Evolutionary conservation across 768 basidiomycete species (phyloP), one percentile per base, ranked within the genome.

Genomic region (Postia placenta): DNA sequence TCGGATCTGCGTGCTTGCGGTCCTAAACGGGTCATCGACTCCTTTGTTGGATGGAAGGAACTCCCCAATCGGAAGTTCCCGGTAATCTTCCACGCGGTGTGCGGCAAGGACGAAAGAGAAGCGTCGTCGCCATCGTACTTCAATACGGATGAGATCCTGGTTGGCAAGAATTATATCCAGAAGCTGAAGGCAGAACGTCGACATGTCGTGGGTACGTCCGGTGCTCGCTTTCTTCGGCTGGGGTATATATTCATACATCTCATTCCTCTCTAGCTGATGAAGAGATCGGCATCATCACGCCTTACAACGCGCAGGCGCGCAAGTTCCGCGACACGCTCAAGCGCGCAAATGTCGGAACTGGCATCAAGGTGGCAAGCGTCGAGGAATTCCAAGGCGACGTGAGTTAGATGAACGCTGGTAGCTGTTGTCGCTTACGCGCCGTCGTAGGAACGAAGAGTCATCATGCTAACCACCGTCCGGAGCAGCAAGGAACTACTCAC

Each of bases 331-430:
- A 33, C 6, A 45, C 61, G 0, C 44, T 73, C 33, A 55, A 48
- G 27, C n/a, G n/a, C n/a, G 58, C 60, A 22, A n/a, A 24, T 1
- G 44, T 23, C 2, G 52, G 55, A 7, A 39, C 57, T 20, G 49
- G 42, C 5, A 53, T 70, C 39, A 65, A 65, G 35, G 68, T 71
- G 12, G 69, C 66, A 11, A 69, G 64, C 26, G 71, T 71, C 9
- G 71, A 73, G 56, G 68, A 71, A 44, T 71, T 70, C 61, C 71
- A 73, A 51, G 71, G 71, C 20, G 70, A 73, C 55, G 71, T 71
- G 15, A 35, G 30, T 33, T 42, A 64, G 36, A 6, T 1, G 20
- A n/a, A n/a, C 3, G 9, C 4, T 2, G 20, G 6, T 12, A 45
- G 11, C 3, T 19, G 2, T 22, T 24, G 45, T 27, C 7, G 26